Conservation (phyloP, 352 stramenopile species). For the Pythium dissimile region DNA sequence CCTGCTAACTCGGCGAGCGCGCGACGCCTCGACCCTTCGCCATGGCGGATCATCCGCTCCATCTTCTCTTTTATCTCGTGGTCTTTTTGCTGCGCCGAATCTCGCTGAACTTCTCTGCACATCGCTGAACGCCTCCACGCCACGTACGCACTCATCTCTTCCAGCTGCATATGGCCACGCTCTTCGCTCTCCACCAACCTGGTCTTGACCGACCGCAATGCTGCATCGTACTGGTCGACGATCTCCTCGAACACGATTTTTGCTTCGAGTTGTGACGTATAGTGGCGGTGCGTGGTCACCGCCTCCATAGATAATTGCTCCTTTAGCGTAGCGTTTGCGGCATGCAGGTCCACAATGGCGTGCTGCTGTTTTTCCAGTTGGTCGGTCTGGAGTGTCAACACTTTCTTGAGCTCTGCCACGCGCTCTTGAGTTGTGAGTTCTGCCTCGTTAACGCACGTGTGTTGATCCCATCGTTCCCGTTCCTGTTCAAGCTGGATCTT, state of each 20-base stretch:
- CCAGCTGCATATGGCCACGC: conserved; percentile 10
- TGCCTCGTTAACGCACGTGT: background rate
- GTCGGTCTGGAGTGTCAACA: conserved; percentile 20
- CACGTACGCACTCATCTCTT: conserved; percentile 13
- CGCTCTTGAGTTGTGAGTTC: background rate
- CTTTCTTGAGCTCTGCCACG: conserved; percentile 8
- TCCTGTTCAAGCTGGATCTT: conserved; percentile 10
- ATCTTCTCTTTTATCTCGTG: conserved; percentile 6
- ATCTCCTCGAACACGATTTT: conserved; percentile 10
- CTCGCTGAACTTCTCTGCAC: background rate
- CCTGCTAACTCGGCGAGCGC: conserved; percentile 6
- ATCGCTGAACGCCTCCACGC: conserved; percentile 2
- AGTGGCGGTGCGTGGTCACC: background rate
- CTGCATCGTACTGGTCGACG: background rate
- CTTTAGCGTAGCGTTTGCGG: conserved; percentile 23
- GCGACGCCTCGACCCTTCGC: conserved; percentile 5
- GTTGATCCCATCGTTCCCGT: conserved; percentile 8
- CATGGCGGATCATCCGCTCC: background rate
- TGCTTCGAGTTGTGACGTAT: conserved; percentile 4
- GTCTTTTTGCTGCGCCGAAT: background rate
- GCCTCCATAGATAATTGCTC: conserved; percentile 5
- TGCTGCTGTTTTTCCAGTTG: conserved; percentile 29
- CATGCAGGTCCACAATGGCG: conserved; percentile 24
- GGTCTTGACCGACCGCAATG: background rate
- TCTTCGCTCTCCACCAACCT: conserved; percentile 6